These are phyloP conservation scores for Colletotrichum musae DNA, from an alignment of 2,329 filamentous ascomycete species.

Conservation along the genomic window DNA sequence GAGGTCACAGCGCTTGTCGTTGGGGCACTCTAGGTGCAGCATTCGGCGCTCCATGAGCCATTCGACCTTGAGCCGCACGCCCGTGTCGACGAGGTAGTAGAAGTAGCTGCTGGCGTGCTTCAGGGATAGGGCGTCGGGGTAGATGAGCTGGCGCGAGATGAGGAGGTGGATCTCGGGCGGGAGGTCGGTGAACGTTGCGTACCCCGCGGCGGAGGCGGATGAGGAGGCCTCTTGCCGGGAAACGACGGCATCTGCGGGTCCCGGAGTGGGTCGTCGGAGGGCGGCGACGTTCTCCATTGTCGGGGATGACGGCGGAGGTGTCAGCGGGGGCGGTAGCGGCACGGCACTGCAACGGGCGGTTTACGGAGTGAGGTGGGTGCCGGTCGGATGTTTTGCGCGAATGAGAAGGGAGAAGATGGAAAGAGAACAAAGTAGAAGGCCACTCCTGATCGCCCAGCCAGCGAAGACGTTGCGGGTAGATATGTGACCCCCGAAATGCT, in stretches of 20 bases:
- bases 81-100: conserved; percentile 75
- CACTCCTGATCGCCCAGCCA: too few relatives aligned
- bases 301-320: background rate
- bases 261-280: conserved; percentile 23
- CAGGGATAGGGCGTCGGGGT: conserved; percentile 79
- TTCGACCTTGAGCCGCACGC: conserved; percentile 74
- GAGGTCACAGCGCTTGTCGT: conserved; percentile 69
- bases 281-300: background rate
- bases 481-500: conserved; percentile 25
- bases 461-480: background rate
- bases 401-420: background rate
- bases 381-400: background rate
- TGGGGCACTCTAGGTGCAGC: conserved; percentile 76
- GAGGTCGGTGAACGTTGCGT: conserved; percentile 61
- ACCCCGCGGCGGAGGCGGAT: background rate
- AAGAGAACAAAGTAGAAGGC: background rate
- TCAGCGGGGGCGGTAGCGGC: too few relatives aligned
- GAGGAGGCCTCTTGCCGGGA: conserved; percentile 5
- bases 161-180: conserved; percentile 78
- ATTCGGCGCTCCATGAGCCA: conserved; percentile 77
- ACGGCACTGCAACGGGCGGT: too few relatives aligned
- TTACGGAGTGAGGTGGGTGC: background rate
- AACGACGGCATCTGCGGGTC: background rate
- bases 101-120: conserved; percentile 78
- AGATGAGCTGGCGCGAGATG: conserved; percentile 72